Evolutionary conservation across 73 alveolate genomes (phyloP).

Genomic region (Stentor roeselii): DNA sequence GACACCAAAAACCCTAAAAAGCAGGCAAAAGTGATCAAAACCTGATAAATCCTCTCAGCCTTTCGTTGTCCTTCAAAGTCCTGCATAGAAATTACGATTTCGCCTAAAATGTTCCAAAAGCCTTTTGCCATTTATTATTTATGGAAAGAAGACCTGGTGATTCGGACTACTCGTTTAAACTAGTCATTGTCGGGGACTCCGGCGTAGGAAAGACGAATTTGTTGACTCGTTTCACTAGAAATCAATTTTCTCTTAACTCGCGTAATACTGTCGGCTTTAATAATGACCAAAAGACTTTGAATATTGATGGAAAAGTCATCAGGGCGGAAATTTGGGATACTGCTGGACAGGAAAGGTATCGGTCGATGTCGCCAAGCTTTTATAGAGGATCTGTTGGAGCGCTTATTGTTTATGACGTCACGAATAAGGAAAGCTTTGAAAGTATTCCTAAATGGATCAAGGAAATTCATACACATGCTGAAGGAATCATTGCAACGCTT

Average conservation of each 20-base stretch:
- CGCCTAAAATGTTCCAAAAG: slow-evolving; percentile 19
- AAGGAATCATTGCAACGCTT: background rate
- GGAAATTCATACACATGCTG: slow-evolving; percentile 46
- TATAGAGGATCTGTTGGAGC: slow-evolving; percentile 76
- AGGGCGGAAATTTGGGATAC: slow-evolving; percentile 82
- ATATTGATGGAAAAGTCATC: slow-evolving; percentile 35
- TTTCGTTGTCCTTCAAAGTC: slow-evolving; percentile 15
- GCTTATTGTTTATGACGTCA: slow-evolving; percentile 71
- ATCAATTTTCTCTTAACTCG: slow-evolving; percentile 56
- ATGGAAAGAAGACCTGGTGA: slow-evolving; percentile 5
- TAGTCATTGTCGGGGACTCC: slow-evolving; percentile 51
- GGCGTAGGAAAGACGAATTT: slow-evolving; percentile 83
- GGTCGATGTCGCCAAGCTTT: slow-evolving; percentile 65
- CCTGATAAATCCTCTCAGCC: background rate
- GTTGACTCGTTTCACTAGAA: slow-evolving; percentile 58
- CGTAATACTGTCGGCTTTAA: slow-evolving; percentile 78
- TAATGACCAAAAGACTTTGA: slow-evolving; percentile 54
- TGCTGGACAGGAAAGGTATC: slow-evolving; percentile 73
- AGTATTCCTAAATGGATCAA: slow-evolving; percentile 65
- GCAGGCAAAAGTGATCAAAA: background rate
- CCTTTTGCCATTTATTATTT: slow-evolving; percentile 21
- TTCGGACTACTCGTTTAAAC: slow-evolving; percentile 14
- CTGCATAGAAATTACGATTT: slow-evolving; percentile 1
- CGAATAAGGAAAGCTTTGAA: slow-evolving; percentile 58
- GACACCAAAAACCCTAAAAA: background rate